Conservation (phyloP, 78 protist genomes). For the Diacronema lutheri region DNA sequence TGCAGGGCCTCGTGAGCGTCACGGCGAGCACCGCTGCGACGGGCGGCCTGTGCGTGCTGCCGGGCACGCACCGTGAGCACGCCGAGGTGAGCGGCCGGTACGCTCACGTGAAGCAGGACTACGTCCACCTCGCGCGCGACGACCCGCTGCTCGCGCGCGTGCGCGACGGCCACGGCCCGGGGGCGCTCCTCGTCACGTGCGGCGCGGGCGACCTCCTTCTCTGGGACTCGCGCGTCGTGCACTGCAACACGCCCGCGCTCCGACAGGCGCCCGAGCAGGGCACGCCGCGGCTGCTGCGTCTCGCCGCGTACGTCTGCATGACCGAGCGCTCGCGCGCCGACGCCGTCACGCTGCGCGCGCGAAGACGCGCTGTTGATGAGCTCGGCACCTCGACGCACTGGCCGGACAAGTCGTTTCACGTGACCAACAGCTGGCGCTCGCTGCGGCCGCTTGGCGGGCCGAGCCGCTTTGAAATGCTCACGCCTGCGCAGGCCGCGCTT, state of each 20-base stretch:
- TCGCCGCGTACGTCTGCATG: neutral
- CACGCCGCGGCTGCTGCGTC: neutral
- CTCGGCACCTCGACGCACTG: too few relatives aligned
- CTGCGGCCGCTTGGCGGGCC: too few relatives aligned
- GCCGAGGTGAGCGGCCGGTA: neutral
- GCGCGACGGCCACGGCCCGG: neutral
- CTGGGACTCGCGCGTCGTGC: neutral
- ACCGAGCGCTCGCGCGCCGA: neutral
- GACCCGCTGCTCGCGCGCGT: neutral
- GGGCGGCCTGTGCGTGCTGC: neutral
- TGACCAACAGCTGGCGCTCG: too few relatives aligned
- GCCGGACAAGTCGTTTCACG: too few relatives aligned
- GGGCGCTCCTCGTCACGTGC: neutral
- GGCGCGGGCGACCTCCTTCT: neutral
- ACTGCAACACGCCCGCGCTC: constrained; percentile 4
- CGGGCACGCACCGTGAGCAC: neutral
- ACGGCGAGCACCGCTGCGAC: neutral
- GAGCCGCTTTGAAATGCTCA: too few relatives aligned
- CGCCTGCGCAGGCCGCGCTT: too few relatives aligned
- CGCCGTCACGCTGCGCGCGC: too few relatives aligned
- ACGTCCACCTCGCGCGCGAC: neutral
- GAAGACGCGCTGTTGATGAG: too few relatives aligned
- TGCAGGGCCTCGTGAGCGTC: neutral
- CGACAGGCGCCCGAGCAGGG: neutral
- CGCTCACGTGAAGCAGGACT: neutral